Evolutionary conservation across 208 protist species (phyloP).

Genomic region (Leishmania tropica): DNA sequence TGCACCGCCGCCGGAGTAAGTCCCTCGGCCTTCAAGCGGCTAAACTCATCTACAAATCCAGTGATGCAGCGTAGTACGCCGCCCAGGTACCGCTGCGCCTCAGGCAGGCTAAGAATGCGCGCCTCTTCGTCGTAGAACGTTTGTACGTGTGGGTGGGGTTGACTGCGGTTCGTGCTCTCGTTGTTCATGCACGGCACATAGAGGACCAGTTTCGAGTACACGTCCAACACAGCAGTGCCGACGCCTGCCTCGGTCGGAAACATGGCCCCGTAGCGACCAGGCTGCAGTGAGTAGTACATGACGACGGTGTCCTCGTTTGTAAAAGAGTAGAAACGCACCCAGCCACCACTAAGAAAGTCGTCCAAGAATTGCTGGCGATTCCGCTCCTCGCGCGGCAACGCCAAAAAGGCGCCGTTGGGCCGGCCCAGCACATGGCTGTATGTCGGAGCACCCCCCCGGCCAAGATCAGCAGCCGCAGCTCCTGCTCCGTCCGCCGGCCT

Average conservation of each 20-base stretch:
- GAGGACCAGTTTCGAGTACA: conserved; percentile 81
- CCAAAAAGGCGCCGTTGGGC: conserved; percentile 62
- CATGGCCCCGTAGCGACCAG: conserved; percentile 85
- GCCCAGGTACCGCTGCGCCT: conserved; percentile 76
- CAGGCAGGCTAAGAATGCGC: conserved; percentile 62
- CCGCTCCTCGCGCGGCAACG: conserved; percentile 68
- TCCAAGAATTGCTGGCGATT: conserved; percentile 83
- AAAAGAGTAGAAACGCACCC: conserved; percentile 89
- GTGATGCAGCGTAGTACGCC: conserved; percentile 77
- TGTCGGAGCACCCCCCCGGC: neutral
- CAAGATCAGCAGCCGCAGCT: neutral
- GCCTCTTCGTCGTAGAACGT: conserved; percentile 90
- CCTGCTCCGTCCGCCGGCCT: neutral
- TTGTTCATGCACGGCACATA: conserved; percentile 89
- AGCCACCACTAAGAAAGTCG: conserved; percentile 82
- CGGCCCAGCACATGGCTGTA: conserved; percentile 23
- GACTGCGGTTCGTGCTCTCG: conserved; percentile 78
- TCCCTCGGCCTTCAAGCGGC: conserved; percentile 62
- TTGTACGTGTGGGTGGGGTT: conserved; percentile 87
- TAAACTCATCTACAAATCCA: conserved; percentile 73
- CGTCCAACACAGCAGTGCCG: conserved; percentile 82
- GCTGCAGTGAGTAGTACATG: conserved; percentile 89
- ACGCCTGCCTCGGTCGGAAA: conserved; percentile 82
- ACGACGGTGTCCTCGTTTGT: conserved; percentile 78
- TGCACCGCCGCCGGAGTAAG: conserved; percentile 77